Evolutionary conservation across 23 red algal genomes (phyloP), one percentile per base, ranked within the genome.

Genomic region (Agarophyton chilense): DNA sequence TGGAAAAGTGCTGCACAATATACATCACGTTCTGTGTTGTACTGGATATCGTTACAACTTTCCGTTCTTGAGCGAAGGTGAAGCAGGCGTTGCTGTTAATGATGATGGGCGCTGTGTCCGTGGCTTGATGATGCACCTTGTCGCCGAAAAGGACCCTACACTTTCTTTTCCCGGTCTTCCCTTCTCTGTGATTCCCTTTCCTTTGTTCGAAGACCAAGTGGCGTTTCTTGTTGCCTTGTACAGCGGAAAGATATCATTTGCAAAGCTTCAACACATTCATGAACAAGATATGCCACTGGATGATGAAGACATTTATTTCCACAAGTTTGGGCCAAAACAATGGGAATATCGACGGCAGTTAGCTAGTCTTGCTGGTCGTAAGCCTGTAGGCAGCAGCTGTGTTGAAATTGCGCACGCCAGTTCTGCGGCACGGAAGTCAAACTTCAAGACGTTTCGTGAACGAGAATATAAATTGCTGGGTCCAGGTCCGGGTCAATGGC

Each of bases 111-210:
- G 52, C 17, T 76, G 78, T 19, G 93, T 98, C 16, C 46, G 26
- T 24, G 84, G 83, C 28, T 71, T 98, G 33, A 83, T 95, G 28
- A 70, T 54, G 5, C 96, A 98, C 24, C 58, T 92, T 21, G 42
- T 98, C 8, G 73, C 78, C 1, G 81, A 81, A 33, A 35, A 71
- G 49, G 55, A 80, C 22, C 88, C 81, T 4, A 98, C 75, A 26
- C 34, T 98, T 56, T 47, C 92, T 36, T 90, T 98, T 80, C 77
- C 94, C 9, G 96, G 96, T 40, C 60, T 98, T 26, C 96, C 96
- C 10, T 84, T 28, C 28, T 57, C 72, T 43, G 83, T 95, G 19
- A 90, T 92, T 52, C 96, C 96, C 40, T 95, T 98, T 86, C 96
- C 96, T 7, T 75, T 95, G 42, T 98, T 98, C 57, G 60, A 98